phyloP scores from a whole-genome alignment of 257 asterid species.

The Osmanthus fragrans region DNA sequence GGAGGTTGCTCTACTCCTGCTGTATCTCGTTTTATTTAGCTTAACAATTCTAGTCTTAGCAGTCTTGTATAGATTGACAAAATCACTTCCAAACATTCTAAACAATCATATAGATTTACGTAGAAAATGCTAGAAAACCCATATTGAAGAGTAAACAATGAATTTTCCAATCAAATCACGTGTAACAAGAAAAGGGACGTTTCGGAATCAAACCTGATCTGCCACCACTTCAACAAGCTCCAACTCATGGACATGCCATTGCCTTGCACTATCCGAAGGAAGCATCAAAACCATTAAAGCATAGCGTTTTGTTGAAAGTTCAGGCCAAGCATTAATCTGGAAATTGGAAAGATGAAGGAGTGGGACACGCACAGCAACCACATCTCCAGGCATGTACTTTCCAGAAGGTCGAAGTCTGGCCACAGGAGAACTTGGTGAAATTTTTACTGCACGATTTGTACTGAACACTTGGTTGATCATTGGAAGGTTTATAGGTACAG shows the following conservation, averaged over 20 bases:
- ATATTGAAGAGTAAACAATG: not conserved
- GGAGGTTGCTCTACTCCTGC: not conserved
- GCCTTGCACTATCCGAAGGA: slow-evolving; percentile 94
- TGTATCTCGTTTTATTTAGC: slow-evolving; percentile 11
- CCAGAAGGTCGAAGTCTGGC: slow-evolving; percentile 81
- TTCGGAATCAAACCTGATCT: slow-evolving; percentile 66
- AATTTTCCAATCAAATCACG: not conserved
- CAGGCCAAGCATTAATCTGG: slow-evolving; percentile 98
- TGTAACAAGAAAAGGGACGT: slow-evolving; percentile 18
- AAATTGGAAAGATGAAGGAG: slow-evolving; percentile 85
- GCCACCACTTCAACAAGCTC: slow-evolving; percentile 99
- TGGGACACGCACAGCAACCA: slow-evolving; percentile 94
- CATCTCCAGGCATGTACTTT: slow-evolving; percentile 84
- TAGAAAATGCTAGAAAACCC: not conserved
- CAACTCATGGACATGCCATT: slow-evolving; percentile 93
- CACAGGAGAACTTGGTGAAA: slow-evolving; percentile 83
- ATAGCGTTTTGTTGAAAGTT: slow-evolving; percentile 79
- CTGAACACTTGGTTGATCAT: slow-evolving; percentile 75
- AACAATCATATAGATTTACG: not conserved
- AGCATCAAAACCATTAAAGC: slow-evolving; percentile 98
- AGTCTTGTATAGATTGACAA: slow-evolving; percentile 6
- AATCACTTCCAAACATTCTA: not conserved
- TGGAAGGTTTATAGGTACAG: slow-evolving; percentile 88
- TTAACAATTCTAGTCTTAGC: not conserved
- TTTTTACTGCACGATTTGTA: slow-evolving; percentile 70